These are phyloP conservation scores for Miscanthus lutarioriparius DNA, from an alignment of 176 grass and related monocot genomes.

Conservation along the genomic window DNA sequence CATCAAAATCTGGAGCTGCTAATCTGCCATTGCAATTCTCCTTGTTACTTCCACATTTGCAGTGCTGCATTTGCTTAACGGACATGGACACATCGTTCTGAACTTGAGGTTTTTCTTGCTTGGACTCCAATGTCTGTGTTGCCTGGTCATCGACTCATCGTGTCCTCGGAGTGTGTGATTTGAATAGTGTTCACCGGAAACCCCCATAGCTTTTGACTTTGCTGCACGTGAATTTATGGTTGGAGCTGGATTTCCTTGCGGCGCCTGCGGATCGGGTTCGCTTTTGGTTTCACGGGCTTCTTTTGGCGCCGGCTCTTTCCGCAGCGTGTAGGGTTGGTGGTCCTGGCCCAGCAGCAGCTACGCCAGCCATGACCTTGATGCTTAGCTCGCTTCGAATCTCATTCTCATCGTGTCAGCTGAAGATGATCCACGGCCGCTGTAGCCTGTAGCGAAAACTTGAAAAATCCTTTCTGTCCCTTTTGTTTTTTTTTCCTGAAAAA, in stretches of 20 bases:
- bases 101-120: neutral
- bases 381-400: neutral
- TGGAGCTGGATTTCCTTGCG: neutral
- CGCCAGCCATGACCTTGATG: neutral
- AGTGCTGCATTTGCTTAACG: neutral
- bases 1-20: no score
- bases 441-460: neutral
- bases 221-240: constrained; percentile 6
- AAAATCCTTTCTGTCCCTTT: neutral
- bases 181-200: neutral
- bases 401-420: neutral
- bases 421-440: neutral
- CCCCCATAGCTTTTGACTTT: neutral
- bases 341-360: neutral
- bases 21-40: no score
- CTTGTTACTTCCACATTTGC: no score
- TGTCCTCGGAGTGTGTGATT: neutral
- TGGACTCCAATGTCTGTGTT: neutral
- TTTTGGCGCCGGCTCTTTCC: constrained; percentile 2
- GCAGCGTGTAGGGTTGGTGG: neutral
- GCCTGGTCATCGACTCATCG: neutral
- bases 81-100: neutral
- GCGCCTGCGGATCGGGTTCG: neutral
- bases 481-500: neutral
- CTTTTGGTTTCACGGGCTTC: constrained; percentile 21